These are phyloP conservation scores for Leptographium procerum DNA, from an alignment of 2,329 filamentous ascomycete genomes.

Conservation along the genomic window DNA sequence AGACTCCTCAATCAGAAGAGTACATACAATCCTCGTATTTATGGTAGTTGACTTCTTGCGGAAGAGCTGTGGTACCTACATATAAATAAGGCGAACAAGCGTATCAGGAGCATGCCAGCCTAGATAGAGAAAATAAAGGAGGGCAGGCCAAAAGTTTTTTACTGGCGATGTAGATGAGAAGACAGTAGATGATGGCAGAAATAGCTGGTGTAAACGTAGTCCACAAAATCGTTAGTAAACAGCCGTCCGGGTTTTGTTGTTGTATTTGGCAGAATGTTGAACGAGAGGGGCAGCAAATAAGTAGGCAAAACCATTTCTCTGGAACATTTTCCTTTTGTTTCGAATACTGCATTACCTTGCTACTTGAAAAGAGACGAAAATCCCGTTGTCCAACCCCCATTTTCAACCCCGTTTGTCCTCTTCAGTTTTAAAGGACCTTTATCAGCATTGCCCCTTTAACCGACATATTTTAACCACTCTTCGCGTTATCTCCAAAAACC, in stretches of 20 bases:
- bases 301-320: not conserved
- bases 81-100: not conserved
- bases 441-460: not conserved
- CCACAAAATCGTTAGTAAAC: not conserved
- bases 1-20: not conserved
- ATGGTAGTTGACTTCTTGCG: too few species aligned
- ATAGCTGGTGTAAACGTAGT: too few species aligned
- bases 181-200: not conserved
- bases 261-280: not conserved
- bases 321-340: not conserved
- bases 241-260: not conserved
- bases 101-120: not conserved
- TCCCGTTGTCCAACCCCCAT: not conserved
- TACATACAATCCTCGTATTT: too few species aligned
- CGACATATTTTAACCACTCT: not conserved
- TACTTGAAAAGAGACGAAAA: not conserved
- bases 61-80: too few species aligned
- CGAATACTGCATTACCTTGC: not conserved
- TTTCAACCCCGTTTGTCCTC: too few species aligned
- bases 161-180: too few species aligned
- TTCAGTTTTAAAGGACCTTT: not conserved
- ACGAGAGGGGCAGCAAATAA: not conserved
- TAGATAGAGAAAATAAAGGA: too few species aligned
- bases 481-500: conserved; percentile 2
- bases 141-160: too few species aligned